Base-by-base conservation (phyloP, 2,329 filamentous ascomycete genomes). In the Botrytis elliptica region DNA sequence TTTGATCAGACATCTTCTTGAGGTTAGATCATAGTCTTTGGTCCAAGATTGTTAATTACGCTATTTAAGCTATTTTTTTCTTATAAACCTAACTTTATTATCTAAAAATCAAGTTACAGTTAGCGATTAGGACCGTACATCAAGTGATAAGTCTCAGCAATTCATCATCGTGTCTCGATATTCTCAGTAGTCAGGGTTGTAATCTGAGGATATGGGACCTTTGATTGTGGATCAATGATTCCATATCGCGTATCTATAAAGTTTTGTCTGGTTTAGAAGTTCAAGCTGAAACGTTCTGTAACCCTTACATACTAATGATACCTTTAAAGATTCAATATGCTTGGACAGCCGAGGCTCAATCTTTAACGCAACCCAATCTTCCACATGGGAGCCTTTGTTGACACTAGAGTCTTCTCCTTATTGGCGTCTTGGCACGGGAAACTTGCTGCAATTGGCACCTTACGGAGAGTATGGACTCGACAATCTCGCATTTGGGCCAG, bases 391-490 rank as follows among this genome's bases (percentile, higher is more conserved):
- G 40, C 40, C 75, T 46, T 57, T 77, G 64, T 77, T 78, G 7
- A 72, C 72, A n/a, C 82, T 84, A 33, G 75, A 86, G 1, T 83
- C 91, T 62, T 91, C 90, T 52, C 22, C 38, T 4, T 40, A 40
- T 42, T 84, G 85, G 57, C 83, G 91, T 42, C 65, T 68, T 55
- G 65, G 46, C 29, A 68, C 46, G 29, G 65, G 36, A 38, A 55
- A 68, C n/a, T 55, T 46, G 9, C 46, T 68, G 40, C 4, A 55
- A n/a, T 55, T 16, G 46, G 36, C 65, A 40, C 33, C 65, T 29
- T 55, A 81, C 5, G 89, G 87, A 67, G 92, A 91, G 79, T 93
- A 91, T 78, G 91, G 90, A 8, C 82, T 87, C 74, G 88, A 90
- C 73, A 59, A 73, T 42, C 40, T 81, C 29, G 78, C 75, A 7